These are phyloP conservation scores for Hyphopichia pseudoburtonii DNA, from an alignment of 1,139 yeast species.

Conservation along the genomic window DNA sequence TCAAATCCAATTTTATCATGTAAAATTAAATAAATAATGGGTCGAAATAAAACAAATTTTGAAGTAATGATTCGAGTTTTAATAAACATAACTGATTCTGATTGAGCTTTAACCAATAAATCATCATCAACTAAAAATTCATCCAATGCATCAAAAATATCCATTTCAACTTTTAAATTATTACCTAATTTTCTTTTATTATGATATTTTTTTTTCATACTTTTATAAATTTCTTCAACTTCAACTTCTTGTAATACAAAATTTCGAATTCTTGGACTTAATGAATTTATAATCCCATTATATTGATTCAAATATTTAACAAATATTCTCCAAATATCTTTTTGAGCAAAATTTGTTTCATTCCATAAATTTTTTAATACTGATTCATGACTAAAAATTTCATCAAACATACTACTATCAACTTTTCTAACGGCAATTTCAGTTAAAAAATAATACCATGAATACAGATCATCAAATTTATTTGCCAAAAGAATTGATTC, in stretches of 20 bases:
- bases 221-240: constrained; percentile 31
- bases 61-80: constrained; percentile 39
- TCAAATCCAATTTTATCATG: constrained; percentile 29
- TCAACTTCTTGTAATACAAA: constrained; percentile 37
- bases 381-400: constrained; percentile 26
- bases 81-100: constrained; percentile 41
- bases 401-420: constrained; percentile 45
- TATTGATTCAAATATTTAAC: constrained; percentile 40
- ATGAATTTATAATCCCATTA: constrained; percentile 40
- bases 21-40: constrained; percentile 34
- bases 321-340: constrained; percentile 29
- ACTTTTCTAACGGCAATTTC: constrained; percentile 50
- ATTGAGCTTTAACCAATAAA: constrained; percentile 33
- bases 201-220: constrained; percentile 27
- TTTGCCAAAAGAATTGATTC: constrained; percentile 28
- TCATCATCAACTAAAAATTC: constrained; percentile 39
- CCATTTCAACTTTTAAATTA: constrained; percentile 9
- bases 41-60: constrained; percentile 34
- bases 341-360: constrained; percentile 21
- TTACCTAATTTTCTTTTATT: constrained; percentile 16
- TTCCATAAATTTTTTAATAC: constrained; percentile 25
- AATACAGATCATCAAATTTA: constrained; percentile 36
- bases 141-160: constrained; percentile 25
- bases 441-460: constrained; percentile 50
- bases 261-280: constrained; percentile 33